Percentiles rank a stretch among this genome's conserved stretches.
phyloP scores from a whole-genome alignment of 2,329 filamentous ascomycete species.

The Scytalidium sp. region DNA sequence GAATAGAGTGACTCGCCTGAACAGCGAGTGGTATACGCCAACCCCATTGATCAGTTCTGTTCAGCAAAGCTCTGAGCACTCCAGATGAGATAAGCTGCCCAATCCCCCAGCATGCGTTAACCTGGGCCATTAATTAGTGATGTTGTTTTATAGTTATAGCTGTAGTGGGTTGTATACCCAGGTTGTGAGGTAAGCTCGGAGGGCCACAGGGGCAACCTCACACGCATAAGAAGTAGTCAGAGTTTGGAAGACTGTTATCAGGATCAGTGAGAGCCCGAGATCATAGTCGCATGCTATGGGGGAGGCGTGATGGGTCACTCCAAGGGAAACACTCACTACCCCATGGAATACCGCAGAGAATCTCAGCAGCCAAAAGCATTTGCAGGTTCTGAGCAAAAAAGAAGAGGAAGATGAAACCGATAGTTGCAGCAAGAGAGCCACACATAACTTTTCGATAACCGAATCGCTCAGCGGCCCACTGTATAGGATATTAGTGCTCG shows the following conservation, averaged over 20 bases:
- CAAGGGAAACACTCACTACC: too few relatives aligned
- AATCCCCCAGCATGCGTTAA: constrained; percentile 47
- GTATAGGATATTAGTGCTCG: too few relatives aligned
- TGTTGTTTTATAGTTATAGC: too few relatives aligned
- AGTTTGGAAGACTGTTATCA: constrained; percentile 36
- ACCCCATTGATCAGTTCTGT: constrained; percentile 38
- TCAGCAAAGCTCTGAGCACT: constrained; percentile 39
- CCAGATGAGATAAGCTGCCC: constrained; percentile 43
- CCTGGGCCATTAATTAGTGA: constrained; percentile 47
- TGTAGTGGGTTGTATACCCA: too few relatives aligned
- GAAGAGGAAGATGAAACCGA: constrained; percentile 41
- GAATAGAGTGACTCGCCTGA: constrained; percentile 38
- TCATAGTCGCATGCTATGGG: too few relatives aligned
- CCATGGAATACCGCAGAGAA: constrained; percentile 46
- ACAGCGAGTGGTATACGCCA: constrained; percentile 42
- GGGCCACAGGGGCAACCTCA: constrained; percentile 45
- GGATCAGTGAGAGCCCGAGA: constrained; percentile 45
- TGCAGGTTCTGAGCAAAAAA: constrained; percentile 45
- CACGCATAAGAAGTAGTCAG: constrained; percentile 30
- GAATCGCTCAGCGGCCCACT: constrained; percentile 37
- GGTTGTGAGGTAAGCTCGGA: constrained; percentile 47
- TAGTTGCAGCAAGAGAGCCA: constrained; percentile 36
- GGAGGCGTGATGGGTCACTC: too few relatives aligned
- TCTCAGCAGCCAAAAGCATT: constrained; percentile 37
- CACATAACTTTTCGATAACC: constrained; percentile 43